These are phyloP conservation scores for Polytrichum formosum DNA, from an alignment of 225 moss, liverwort and hornwort species.

Conservation along the genomic window DNA sequence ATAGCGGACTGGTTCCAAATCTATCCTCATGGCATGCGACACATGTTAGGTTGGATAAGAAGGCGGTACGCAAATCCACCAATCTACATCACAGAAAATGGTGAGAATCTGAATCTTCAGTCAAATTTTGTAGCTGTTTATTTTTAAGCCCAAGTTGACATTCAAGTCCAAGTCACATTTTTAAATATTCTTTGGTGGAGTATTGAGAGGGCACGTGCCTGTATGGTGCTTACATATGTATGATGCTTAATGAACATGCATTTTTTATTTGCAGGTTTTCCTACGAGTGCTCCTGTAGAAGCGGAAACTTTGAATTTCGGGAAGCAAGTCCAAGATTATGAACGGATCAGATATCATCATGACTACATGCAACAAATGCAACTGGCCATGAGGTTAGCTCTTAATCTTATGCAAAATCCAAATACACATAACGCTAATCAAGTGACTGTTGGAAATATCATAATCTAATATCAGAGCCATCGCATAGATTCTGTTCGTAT, in stretches of 20 bases:
- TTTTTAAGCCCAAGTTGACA: not conserved
- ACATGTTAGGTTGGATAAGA: constrained; percentile 17
- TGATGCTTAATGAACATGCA: not conserved
- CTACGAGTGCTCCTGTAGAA: not conserved
- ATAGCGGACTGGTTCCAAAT: constrained; percentile 15
- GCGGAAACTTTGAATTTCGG: not conserved
- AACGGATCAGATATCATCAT: constrained; percentile 16
- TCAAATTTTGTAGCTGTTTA: not conserved
- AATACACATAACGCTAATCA: no score
- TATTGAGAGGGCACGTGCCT: not conserved
- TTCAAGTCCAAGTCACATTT: no score
- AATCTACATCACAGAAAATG: constrained; percentile 26
- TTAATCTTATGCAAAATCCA: not conserved
- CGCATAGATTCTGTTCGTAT: not conserved
- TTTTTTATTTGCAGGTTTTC: not conserved
- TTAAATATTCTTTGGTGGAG: not conserved
- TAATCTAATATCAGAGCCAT: not conserved
- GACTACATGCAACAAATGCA: constrained; percentile 18
- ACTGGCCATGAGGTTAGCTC: constrained; percentile 12
- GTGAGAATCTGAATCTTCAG: not conserved
- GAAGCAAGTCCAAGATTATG: constrained; percentile 19
- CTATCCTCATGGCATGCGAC: constrained; percentile 15
- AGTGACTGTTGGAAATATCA: no score
- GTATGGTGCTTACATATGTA: not conserved
- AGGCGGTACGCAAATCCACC: constrained; percentile 19